phyloP scores from a whole-genome alignment of 2,329 filamentous ascomycete genomes.

The Monilinia fructigena region DNA sequence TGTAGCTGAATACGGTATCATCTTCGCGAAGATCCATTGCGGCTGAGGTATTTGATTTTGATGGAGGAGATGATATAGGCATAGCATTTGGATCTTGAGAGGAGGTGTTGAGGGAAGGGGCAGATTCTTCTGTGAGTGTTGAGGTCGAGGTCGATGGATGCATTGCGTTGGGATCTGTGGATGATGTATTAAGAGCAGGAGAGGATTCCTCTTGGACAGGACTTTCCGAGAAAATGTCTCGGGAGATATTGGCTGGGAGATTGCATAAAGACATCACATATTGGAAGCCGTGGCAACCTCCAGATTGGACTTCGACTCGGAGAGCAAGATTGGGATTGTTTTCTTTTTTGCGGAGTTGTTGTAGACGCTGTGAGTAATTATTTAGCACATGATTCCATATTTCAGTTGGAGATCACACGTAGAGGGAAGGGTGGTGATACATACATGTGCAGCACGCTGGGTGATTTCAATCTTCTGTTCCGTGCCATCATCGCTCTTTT shows the following conservation, averaged over 20 bases:
- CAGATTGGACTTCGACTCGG: constrained; percentile 88
- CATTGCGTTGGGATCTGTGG: constrained; percentile 10
- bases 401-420: too few species aligned
- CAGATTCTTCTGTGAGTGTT: constrained; percentile 18
- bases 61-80: constrained; percentile 3
- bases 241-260: constrained; percentile 45
- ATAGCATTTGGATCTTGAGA: constrained; percentile 29
- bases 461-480: constrained; percentile 82
- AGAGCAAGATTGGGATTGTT: constrained; percentile 77
- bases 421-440: constrained; percentile 28
- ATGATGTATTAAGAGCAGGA: constrained; percentile 28
- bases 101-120: constrained; percentile 28
- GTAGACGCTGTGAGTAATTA: constrained; percentile 32
- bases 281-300: constrained; percentile 97
- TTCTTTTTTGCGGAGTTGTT: constrained; percentile 59
- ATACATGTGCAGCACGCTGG: constrained; percentile 73
- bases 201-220: constrained; percentile 24
- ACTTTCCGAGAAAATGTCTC: constrained; percentile 8
- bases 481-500: constrained; percentile 79
- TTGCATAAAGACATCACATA: constrained; percentile 87
- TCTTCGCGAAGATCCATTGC: constrained; percentile 60
- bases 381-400: not conserved
- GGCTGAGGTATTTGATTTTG: not conserved
- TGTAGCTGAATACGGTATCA: constrained; percentile 78
- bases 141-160: constrained; percentile 4